A percentile compares a stretch with the other conserved stretches of the same genome.
These are phyloP conservation scores for Pythium dissimile DNA, from an alignment of 352 stramenopile genomes.

Conservation along the genomic window DNA sequence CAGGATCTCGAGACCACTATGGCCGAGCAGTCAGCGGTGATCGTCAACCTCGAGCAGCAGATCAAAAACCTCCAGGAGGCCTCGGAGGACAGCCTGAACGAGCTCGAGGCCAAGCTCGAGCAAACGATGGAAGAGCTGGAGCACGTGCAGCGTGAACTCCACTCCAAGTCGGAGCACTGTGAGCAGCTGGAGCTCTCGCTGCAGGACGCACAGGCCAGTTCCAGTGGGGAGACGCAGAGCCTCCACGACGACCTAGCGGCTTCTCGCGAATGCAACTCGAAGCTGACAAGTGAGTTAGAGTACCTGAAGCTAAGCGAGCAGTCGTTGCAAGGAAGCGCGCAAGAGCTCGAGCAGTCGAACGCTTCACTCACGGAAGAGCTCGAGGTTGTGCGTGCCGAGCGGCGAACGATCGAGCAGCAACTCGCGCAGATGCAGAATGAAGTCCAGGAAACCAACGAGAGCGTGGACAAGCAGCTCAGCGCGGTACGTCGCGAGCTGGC, in stretches of 20 bases:
- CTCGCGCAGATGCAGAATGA: slow-evolving; percentile 33
- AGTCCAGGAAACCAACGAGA: slow-evolving; percentile 29
- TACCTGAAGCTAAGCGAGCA: slow-evolving; percentile 18
- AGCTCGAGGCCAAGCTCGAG: slow-evolving; percentile 61
- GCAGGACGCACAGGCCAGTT: slow-evolving; percentile 9
- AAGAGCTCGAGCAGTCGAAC: slow-evolving; percentile 13
- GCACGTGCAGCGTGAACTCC: slow-evolving; percentile 31
- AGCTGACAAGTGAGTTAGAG: slow-evolving; percentile 8
- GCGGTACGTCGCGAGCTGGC: slow-evolving; percentile 12
- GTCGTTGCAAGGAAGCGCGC: slow-evolving; percentile 8
- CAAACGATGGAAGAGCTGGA: slow-evolving; percentile 37
- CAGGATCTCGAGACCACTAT: slow-evolving; percentile 4
- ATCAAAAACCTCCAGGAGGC: slow-evolving; percentile 66
- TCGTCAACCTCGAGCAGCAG: slow-evolving; percentile 39
- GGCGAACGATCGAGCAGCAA: slow-evolving; percentile 33
- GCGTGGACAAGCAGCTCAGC: slow-evolving; percentile 21
- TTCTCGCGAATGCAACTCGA: slow-evolving; percentile 1
- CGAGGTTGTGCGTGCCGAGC: slow-evolving; percentile 26
- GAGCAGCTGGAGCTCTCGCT: slow-evolving; percentile 24
- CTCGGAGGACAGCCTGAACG: slow-evolving; percentile 56
- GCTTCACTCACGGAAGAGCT: slow-evolving; percentile 36
- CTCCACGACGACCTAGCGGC: slow-evolving; percentile 9
- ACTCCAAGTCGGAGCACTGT: slow-evolving; percentile 30
- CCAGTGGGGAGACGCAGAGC: slow-evolving; percentile 2
- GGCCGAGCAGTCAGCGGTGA: slow-evolving; percentile 2